phyloP scores from a whole-genome alignment of 2,329 filamentous ascomycete species.

The Trichoderma hamatum region DNA sequence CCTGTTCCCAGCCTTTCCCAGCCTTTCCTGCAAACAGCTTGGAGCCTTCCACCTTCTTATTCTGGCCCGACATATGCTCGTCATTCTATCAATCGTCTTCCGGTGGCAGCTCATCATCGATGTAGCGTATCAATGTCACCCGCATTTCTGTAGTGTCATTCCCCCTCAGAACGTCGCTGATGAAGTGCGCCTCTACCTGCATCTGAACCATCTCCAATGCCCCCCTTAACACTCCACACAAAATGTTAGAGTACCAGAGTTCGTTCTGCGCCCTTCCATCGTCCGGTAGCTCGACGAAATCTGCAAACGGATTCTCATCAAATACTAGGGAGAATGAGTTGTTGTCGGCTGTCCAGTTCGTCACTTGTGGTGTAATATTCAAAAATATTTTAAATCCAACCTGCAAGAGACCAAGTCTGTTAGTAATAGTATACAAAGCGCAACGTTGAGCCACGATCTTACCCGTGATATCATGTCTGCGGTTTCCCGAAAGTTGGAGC shows the following conservation, averaged over 20 bases:
- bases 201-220: conserved; percentile 99
- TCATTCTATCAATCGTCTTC: conserved; percentile 76
- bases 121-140: conserved; percentile 87
- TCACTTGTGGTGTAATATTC: conserved; percentile 90
- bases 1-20: background rate
- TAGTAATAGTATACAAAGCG: conserved; percentile 24
- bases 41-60: background rate
- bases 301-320: conserved; percentile 93
- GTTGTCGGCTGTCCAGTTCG: conserved; percentile 94
- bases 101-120: conserved; percentile 95
- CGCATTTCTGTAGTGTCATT: conserved; percentile 98
- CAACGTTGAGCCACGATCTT: conserved; percentile 23
- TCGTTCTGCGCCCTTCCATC: conserved; percentile 95
- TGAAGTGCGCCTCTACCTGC: conserved; percentile 96
- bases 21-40: background rate
- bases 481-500: conserved; percentile 91
- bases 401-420: conserved; percentile 48
- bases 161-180: conserved; percentile 88
- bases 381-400: conserved; percentile 99
- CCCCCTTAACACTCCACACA: conserved; percentile 89
- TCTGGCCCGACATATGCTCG: background rate
- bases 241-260: conserved; percentile 97
- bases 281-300: conserved; percentile 96
- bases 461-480: conserved; percentile 96
- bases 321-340: conserved; percentile 96